Conservation (phyloP, 768 basidiomycete genomes). For the Lepiota subincarnata region DNA sequence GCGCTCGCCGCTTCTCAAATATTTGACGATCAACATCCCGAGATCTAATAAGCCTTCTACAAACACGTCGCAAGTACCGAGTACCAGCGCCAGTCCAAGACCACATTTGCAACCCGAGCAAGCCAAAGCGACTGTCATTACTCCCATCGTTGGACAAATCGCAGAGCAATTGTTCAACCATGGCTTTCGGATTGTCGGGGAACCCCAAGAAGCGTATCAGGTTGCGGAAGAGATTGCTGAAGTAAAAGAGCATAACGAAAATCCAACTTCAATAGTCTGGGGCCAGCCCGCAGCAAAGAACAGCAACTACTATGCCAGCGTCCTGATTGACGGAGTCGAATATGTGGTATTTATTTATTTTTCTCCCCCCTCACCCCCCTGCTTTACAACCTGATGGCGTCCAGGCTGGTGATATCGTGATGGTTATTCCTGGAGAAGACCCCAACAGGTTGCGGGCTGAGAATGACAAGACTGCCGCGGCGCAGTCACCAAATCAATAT, state of each 20-base stretch:
- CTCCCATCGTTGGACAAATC: conserved; percentile 43
- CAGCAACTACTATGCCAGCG: conserved; percentile 36
- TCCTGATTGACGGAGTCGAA: conserved; percentile 50
- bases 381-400: neutral
- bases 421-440: conserved; percentile 58
- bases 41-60: neutral
- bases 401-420: conserved; percentile 60
- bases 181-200: conserved; percentile 36
- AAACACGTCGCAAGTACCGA: neutral
- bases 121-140: conserved; percentile 18
- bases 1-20: conserved; percentile 38
- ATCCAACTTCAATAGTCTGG: conserved; percentile 31
- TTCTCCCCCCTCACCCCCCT: neutral
- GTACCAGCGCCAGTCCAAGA: neutral
- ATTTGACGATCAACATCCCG: neutral
- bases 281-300: conserved; percentile 16
- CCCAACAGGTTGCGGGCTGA: conserved; percentile 35
- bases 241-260: conserved; percentile 22
- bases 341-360: conserved; percentile 49
- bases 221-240: conserved; percentile 21
- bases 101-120: neutral
- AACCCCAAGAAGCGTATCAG: conserved; percentile 23
- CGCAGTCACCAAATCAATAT: conserved; percentile 49
- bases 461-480: conserved; percentile 27
- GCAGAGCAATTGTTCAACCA: conserved; percentile 43